Evolutionary conservation across 2,329 filamentous ascomycete species (phyloP).

Genomic region (Boeremia exigua): DNA sequence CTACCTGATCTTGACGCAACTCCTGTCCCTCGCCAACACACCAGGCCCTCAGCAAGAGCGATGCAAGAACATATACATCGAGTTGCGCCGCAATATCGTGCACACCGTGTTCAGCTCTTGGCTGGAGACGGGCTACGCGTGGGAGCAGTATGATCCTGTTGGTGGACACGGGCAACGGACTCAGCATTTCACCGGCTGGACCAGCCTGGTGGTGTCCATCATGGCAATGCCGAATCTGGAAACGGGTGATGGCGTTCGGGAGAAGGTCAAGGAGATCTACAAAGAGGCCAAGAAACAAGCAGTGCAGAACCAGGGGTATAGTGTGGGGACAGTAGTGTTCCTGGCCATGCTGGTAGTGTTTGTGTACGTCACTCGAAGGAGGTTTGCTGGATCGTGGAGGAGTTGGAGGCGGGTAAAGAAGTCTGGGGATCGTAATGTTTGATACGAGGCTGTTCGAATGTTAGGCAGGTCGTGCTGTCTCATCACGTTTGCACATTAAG

Average conservation of each 20-base stretch:
- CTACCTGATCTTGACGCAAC: conserved; percentile 80
- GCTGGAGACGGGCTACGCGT: conserved; percentile 91
- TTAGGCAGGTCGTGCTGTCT: neutral
- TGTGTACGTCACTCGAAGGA: conserved; percentile 30
- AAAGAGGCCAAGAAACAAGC: conserved; percentile 32
- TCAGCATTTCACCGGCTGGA: conserved; percentile 97
- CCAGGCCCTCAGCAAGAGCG: conserved; percentile 69
- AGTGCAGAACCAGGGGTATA: conserved; percentile 21
- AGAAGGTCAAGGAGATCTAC: conserved; percentile 27
- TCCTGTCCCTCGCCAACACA: conserved; percentile 54
- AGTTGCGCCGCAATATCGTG: conserved; percentile 80
- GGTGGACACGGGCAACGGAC: conserved; percentile 87
- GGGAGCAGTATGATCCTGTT: conserved; percentile 96
- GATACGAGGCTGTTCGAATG: neutral
- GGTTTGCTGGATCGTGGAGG: conserved; percentile 36
- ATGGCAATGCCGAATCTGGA: conserved; percentile 84
- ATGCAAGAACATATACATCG: conserved; percentile 74
- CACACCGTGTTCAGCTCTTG: conserved; percentile 85
- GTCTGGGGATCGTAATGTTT: conserved; percentile 10
- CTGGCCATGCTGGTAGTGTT: conserved; percentile 24
- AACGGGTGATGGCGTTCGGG: conserved; percentile 21
- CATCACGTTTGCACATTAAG: no score
- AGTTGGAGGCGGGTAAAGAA: conserved; percentile 22
- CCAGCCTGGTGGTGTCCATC: conserved; percentile 89
- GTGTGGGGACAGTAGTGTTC: conserved; percentile 23